Conservation (phyloP, 2,329 filamentous ascomycete species). For the Ophiostoma populinum region DNA sequence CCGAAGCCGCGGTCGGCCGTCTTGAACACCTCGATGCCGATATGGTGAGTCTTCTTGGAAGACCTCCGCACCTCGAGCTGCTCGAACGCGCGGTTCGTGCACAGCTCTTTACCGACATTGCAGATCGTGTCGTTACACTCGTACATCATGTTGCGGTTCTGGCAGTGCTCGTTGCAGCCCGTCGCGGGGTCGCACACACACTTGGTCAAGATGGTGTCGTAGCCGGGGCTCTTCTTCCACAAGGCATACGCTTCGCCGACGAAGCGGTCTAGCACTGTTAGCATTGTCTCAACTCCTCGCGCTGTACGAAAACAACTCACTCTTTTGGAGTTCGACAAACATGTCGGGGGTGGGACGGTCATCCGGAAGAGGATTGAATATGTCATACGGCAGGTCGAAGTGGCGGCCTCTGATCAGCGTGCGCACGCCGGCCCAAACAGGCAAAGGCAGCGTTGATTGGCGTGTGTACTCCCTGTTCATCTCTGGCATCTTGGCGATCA, state of each 20-base stretch:
- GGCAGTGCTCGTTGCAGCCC: slow-evolving; percentile 76
- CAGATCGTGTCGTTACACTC: slow-evolving; percentile 90
- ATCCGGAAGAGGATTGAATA: slow-evolving; percentile 72
- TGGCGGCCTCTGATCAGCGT: slow-evolving; percentile 56
- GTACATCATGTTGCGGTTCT: slow-evolving; percentile 93
- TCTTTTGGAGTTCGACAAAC: slow-evolving; percentile 83
- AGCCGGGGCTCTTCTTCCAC: slow-evolving; percentile 65
- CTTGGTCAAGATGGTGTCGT: slow-evolving; percentile 56
- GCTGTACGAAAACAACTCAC: slow-evolving; percentile 34
- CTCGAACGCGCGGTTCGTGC: slow-evolving; percentile 77
- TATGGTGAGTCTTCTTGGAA: slow-evolving; percentile 57
- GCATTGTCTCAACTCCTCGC: too few species aligned
- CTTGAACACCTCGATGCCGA: slow-evolving; percentile 90
- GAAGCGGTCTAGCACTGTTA: slow-evolving; percentile 52
- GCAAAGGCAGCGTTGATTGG: slow-evolving; percentile 49
- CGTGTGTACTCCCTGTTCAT: slow-evolving; percentile 27
- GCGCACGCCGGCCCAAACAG: slow-evolving; percentile 61
- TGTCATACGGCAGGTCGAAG: slow-evolving; percentile 78
- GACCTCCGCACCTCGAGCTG: slow-evolving; percentile 52
- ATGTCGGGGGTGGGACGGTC: slow-evolving; percentile 85
- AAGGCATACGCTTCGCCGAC: slow-evolving; percentile 64
- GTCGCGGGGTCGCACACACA: slow-evolving; percentile 64
- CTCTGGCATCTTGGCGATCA: slow-evolving; percentile 28
- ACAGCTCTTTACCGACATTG: slow-evolving; percentile 53
- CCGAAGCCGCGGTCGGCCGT: slow-evolving; percentile 79